Evolutionary conservation across 495 filamentous ascomycete genomes (phyloP), one percentile per base, ranked within the genome.

Genomic region (Penicillium canariense): DNA sequence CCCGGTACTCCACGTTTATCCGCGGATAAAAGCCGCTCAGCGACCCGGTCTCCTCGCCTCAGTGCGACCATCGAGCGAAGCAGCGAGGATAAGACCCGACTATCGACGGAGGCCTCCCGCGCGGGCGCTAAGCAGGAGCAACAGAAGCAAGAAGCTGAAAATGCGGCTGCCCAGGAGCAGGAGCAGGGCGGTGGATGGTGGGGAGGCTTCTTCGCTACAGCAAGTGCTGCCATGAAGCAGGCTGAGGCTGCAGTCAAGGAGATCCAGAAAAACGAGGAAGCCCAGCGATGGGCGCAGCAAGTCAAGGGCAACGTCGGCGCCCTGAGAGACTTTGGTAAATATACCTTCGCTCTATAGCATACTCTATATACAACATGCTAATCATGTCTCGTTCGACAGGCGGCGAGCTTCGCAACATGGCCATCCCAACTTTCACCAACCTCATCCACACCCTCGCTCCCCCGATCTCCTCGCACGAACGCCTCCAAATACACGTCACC

Each of bases 381-480:
- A 63, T 14, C 59, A 66, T 50, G 61, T 56, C 48, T 49, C 43
- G 12, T 12, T 9, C 46, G 47, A 25, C 59, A 96, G 93, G 94
- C 60, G 91, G 89, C 69, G 94, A 96, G 63, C 81, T 99, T 62
- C 84, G 87, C 55, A 88, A 87, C 56, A 87, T 89, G 58, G 94
- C 94, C 38, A 79, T 99, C 25, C 94, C 94, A 42, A 97, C 94
- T 56, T 96, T 99, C 68, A 92, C 91, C 63, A 88, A 88, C 65
- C 87, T 99, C 65, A 83, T 99, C 48, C 89, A 96, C 67, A 95
- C 89, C 39, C 85, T 99, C 50, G 95, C 94, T 2, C 95, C 94
- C 35, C 94, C 94, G 9, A 99, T 99, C 62, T 94, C 91, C 20
- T 94, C 93, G 5, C 95, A 97, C 72, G 94, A 99, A 75, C 89